phyloP scores from a whole-genome alignment of 2,329 filamentous ascomycete species.

The Colletotrichum endophyticum region DNA sequence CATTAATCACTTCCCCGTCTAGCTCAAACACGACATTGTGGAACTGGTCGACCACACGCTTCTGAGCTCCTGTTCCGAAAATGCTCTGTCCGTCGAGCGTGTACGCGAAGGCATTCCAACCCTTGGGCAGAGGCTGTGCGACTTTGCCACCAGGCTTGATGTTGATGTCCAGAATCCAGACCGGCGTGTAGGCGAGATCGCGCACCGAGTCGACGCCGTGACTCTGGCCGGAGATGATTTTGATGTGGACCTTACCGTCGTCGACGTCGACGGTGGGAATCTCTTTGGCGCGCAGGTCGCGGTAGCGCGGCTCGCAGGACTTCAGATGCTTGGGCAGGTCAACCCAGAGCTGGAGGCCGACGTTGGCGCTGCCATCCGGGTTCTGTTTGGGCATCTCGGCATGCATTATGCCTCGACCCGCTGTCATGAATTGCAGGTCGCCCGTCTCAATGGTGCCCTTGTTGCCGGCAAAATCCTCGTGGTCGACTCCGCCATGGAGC shows the following conservation, averaged over 20 bases:
- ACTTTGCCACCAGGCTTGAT: slow-evolving; percentile 81
- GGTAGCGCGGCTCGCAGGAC: slow-evolving; percentile 88
- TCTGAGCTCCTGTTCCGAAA: slow-evolving; percentile 61
- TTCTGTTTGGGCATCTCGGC: slow-evolving; percentile 92
- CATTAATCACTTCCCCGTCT: slow-evolving; percentile 76
- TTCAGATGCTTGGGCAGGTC: slow-evolving; percentile 85
- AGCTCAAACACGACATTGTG: slow-evolving; percentile 91
- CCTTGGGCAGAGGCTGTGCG: slow-evolving; percentile 74
- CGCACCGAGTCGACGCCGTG: slow-evolving; percentile 86
- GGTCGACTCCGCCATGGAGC: slow-evolving; percentile 83
- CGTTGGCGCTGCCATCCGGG: slow-evolving; percentile 75
- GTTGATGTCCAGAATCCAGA: slow-evolving; percentile 91
- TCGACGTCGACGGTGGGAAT: slow-evolving; percentile 79
- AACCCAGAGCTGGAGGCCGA: slow-evolving; percentile 95
- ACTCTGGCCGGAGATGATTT: slow-evolving; percentile 87
- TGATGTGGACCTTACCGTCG: slow-evolving; percentile 76
- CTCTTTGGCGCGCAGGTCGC: slow-evolving; percentile 79
- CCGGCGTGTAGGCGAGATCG: slow-evolving; percentile 93
- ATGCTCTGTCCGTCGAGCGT: slow-evolving; percentile 74
- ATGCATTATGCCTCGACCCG: slow-evolving; percentile 89
- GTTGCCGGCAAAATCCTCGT: slow-evolving; percentile 91
- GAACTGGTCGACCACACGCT: slow-evolving; percentile 67
- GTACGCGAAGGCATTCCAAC: slow-evolving; percentile 93
- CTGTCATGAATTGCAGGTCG: slow-evolving; percentile 99
- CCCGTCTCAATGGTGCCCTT: slow-evolving; percentile 82